Base-by-base conservation (phyloP, 306 rosid genomes). In the Senna siamea region DNA sequence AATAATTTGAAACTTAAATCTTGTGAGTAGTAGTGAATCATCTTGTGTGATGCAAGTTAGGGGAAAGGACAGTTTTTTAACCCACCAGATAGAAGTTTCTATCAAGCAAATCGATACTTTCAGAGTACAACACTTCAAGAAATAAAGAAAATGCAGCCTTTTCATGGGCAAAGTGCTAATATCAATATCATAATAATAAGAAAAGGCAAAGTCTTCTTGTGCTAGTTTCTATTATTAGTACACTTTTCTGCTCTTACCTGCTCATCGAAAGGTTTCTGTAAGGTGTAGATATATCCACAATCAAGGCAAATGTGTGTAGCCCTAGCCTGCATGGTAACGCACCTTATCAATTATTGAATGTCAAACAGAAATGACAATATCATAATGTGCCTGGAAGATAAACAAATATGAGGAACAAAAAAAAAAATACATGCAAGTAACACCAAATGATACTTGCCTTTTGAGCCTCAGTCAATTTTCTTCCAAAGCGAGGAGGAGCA, bases 271-370 rank as follows among this genome's bases (percentile, higher is more conserved):
- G 99, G 87, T 74, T 94, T 94, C 41, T 74, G 91, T 72, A 92
- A 78, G 59, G 83, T 74, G 93, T 92, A 94, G 54, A 94, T 82
- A 79, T 13, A 94, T 88, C 99, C 99, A 70, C 98, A 94, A 79
- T 94, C 99, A 37, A 94, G 81, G 84, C 97, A 94, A 70, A 94
- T 90, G 78, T 94, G 98, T 30, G 99, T 94, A 55, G 99, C 99
- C 87, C 94, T 92, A 59, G 97, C 96, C 99, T 94, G 93, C 77
- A 85, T 75, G 52, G 34, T 12, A 18, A 18, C 30, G 47, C 76
- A 35, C 18, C 69, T 73, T 35, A 56, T 79, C 70, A 80, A 66
- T 35, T 18, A 56, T 58, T 79, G n/a, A 48, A 66, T 37, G 43
- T 51, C 35, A 58, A 56, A 40, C 9, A 15, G 37, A 57, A 71